Percentiles rank a stretch among this genome's conserved stretches.
These are phyloP conservation scores for Stygiomarasmius scandens DNA, from an alignment of 1,284 basidiomycete genomes.

Conservation along the genomic window DNA sequence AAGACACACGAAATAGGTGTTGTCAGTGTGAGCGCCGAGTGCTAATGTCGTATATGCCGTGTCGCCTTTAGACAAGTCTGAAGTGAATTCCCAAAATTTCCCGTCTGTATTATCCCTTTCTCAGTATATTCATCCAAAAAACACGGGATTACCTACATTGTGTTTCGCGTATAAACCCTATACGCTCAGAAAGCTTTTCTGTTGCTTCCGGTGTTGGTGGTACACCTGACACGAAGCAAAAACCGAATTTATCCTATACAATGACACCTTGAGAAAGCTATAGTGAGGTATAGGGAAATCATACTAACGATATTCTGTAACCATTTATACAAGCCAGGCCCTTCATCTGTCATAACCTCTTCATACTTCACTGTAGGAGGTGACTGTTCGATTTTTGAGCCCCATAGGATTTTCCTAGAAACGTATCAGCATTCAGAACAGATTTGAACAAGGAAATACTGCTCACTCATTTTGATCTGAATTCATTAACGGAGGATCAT, in stretches of 20 bases:
- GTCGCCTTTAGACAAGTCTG: conserved; percentile 89
- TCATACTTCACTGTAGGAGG: conserved; percentile 81
- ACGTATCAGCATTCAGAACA: conserved; percentile 5
- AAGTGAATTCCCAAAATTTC: conserved; percentile 96
- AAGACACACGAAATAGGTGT: conserved; percentile 82
- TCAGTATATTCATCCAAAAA: conserved; percentile 11
- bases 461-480: conserved; percentile 38
- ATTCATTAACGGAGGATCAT: conserved; percentile 60
- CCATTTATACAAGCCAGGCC: conserved; percentile 79
- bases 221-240: conserved; percentile 86
- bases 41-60: conserved; percentile 89
- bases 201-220: conserved; percentile 85
- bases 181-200: conserved; percentile 75
- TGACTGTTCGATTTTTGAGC: conserved; percentile 71
- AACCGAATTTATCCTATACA: conserved; percentile 81
- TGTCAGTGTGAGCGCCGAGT: conserved; percentile 93
- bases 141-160: conserved; percentile 64
- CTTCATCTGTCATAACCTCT: conserved; percentile 72
- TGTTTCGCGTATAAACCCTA: conserved; percentile 91
- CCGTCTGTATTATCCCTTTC: conserved; percentile 59
- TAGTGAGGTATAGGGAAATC: background rate
- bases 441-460: conserved; percentile 22
- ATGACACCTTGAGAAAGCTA: background rate
- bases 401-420: conserved; percentile 79
- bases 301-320: conserved; percentile 78